phyloP scores from a whole-genome alignment of 1,284 basidiomycete genomes.

The Trichosporon sp. region DNA sequence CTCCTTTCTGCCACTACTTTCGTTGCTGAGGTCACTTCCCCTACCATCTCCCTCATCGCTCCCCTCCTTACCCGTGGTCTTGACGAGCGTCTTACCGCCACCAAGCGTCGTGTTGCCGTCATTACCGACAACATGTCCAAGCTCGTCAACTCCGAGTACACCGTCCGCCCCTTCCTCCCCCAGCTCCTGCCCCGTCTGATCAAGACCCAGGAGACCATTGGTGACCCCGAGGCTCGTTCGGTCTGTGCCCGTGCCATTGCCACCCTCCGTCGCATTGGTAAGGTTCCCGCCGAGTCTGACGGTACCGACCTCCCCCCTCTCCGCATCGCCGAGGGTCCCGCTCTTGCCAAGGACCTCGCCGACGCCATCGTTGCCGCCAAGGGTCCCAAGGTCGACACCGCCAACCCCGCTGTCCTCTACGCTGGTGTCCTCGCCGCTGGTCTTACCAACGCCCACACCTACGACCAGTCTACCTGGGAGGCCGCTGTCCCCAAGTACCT shows the following conservation, averaged over 20 bases:
- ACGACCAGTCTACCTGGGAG: constrained; percentile 84
- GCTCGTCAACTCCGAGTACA: constrained; percentile 90
- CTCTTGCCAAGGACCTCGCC: constrained; percentile 63
- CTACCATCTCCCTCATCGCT: constrained; percentile 98
- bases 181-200: constrained; percentile 90
- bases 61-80: constrained; percentile 96
- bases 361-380: constrained; percentile 80
- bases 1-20: constrained; percentile 99
- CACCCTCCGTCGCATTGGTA: constrained; percentile 87
- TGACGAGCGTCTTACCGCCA: constrained; percentile 87
- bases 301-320: constrained; percentile 83
- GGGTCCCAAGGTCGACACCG: constrained; percentile 52
- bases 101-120: constrained; percentile 94
- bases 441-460: constrained; percentile 85
- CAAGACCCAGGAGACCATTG: constrained; percentile 86
- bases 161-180: constrained; percentile 93
- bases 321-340: constrained; percentile 66
- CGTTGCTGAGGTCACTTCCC: constrained; percentile 99
- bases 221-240: constrained; percentile 90
- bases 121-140: constrained; percentile 99
- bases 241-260: constrained; percentile 83
- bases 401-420: constrained; percentile 65
- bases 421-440: constrained; percentile 73
- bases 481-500: constrained; percentile 69
- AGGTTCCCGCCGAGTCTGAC: constrained; percentile 74